Percentiles rank a stretch among this genome's conserved stretches.
These are phyloP conservation scores for Penicillium diatomitis DNA, from an alignment of 495 filamentous ascomycete genomes.

Conservation along the genomic window DNA sequence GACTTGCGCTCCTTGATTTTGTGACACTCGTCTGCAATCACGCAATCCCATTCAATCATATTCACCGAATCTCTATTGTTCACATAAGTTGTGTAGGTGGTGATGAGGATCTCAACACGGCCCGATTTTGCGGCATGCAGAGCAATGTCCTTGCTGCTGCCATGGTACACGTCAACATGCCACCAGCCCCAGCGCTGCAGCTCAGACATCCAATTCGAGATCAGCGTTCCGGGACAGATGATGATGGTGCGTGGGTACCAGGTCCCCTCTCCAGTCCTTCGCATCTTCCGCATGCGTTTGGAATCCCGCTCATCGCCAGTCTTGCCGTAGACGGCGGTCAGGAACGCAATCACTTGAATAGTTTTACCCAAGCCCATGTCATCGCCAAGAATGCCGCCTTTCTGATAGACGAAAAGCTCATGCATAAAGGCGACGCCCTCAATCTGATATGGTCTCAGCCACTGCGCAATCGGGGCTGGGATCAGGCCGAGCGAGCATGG, in stretches of 20 bases:
- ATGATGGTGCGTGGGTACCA: conserved; percentile 90
- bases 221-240: conserved; percentile 79
- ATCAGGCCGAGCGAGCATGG: conserved; percentile 73
- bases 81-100: conserved; percentile 85
- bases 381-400: conserved; percentile 83
- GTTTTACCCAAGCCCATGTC: conserved; percentile 99
- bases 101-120: conserved; percentile 79
- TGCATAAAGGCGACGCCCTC: conserved; percentile 82
- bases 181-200: conserved; percentile 91
- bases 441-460: conserved; percentile 86
- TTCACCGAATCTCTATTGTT: conserved; percentile 68
- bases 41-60: conserved; percentile 84
- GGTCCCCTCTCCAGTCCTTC: conserved; percentile 37
- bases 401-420: conserved; percentile 83
- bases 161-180: conserved; percentile 79
- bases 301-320: conserved; percentile 81
- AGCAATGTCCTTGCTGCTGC: conserved; percentile 59
- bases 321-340: conserved; percentile 90
- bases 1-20: conserved; percentile 73
- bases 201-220: conserved; percentile 85
- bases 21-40: conserved; percentile 96
- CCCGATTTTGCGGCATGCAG: conserved; percentile 68
- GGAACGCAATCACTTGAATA: conserved; percentile 90
- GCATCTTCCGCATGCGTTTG: conserved; percentile 88
- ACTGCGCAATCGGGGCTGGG: conserved; percentile 85